Evolutionary conservation across 306 rosid species (phyloP).

Genomic region (Casuarina equisetifolia): DNA sequence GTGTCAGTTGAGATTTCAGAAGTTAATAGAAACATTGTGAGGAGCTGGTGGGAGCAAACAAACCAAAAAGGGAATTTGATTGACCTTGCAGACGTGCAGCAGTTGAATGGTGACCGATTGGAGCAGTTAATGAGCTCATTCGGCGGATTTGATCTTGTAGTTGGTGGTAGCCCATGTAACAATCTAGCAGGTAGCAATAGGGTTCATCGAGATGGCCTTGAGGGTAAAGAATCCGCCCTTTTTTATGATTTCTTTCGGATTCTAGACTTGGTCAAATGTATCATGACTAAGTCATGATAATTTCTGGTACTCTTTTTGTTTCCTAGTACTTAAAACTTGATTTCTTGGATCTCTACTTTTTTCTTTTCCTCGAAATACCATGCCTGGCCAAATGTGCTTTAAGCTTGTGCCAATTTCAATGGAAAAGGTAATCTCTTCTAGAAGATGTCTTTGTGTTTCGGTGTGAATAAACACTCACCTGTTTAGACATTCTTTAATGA

Average conservation of each 20-base stretch:
- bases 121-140: slow-evolving; percentile 50
- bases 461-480: neutral
- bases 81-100: slow-evolving; percentile 64
- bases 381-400: neutral
- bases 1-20: slow-evolving; percentile 81
- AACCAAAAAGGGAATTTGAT: slow-evolving; percentile 72
- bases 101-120: slow-evolving; percentile 50
- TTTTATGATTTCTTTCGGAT: slow-evolving; percentile 76
- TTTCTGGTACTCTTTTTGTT: slow-evolving; percentile 1
- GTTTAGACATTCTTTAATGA: neutral
- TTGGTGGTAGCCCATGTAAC: slow-evolving; percentile 97
- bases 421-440: neutral
- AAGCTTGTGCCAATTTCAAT: slow-evolving; percentile 2
- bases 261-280: slow-evolving; percentile 63
- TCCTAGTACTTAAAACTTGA: slow-evolving; percentile 7
- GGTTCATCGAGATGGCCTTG: slow-evolving; percentile 79
- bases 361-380: slow-evolving; percentile 6
- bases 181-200: slow-evolving; percentile 92
- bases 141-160: slow-evolving; percentile 85
- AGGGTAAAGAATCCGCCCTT: slow-evolving; percentile 78
- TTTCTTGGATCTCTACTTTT: slow-evolving; percentile 9
- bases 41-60: slow-evolving; percentile 99
- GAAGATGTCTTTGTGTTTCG: slow-evolving; percentile 2
- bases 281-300: slow-evolving; percentile 36
- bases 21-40: slow-evolving; percentile 70